Evolutionary conservation across 305 asterid genomes (phyloP).

Genomic region (Coffea humblotiana): DNA sequence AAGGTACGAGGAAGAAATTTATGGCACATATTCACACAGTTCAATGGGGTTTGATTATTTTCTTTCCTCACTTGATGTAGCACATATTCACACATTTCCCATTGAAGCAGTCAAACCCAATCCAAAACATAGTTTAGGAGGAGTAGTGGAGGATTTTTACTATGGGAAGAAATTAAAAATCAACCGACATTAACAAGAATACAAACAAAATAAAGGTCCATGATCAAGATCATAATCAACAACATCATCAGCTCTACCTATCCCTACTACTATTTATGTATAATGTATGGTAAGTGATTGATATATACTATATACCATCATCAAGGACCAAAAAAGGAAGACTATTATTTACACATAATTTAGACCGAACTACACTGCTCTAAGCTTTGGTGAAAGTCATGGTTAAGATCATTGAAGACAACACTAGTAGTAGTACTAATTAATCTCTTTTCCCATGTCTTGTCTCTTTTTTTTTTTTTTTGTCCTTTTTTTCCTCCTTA

Average conservation of each 20-base stretch:
- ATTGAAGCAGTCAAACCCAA: constrained; percentile 15
- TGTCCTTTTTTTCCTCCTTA: not conserved
- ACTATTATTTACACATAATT: constrained; percentile 63
- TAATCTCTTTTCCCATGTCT: constrained; percentile 19
- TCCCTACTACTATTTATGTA: constrained; percentile 3
- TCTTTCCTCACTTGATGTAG: not conserved
- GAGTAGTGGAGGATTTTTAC: constrained; percentile 5
- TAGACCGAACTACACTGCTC: constrained; percentile 27
- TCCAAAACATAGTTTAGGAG: not conserved
- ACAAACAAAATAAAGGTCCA: constrained; percentile 16
- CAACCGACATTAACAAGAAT: constrained; percentile 18
- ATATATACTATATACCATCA: constrained; percentile 9
- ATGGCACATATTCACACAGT: not conserved
- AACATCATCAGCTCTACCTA: constrained; percentile 5
- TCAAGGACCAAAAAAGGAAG: constrained; percentile 28
- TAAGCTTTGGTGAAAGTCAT: constrained; percentile 30
- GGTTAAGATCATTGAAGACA: constrained; percentile 41
- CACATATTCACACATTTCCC: constrained; percentile 6
- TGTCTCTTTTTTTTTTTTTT: constrained; percentile 1
- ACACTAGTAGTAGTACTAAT: constrained; percentile 22
- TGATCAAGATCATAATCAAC: constrained; percentile 11
- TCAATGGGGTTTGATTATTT: constrained; percentile 7
- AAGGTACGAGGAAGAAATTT: constrained; percentile 40
- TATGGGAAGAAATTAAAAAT: constrained; percentile 2
- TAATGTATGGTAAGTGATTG: constrained; percentile 19